Base-by-base conservation (phyloP, 768 basidiomycete species). In the Tephrocybe rancida region DNA sequence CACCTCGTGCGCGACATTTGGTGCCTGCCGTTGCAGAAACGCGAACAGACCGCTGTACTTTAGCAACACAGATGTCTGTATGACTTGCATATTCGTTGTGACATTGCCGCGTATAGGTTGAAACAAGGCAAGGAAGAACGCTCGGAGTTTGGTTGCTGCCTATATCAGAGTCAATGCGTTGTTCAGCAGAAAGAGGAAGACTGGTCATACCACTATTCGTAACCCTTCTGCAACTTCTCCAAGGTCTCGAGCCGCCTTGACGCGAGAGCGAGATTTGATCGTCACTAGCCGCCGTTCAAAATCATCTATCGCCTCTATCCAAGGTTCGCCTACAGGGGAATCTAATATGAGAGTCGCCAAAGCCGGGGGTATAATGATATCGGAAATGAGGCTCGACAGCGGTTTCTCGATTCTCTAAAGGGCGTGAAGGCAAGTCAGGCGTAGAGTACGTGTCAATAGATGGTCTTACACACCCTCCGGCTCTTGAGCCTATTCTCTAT, bases 1-100 rank as follows among this genome's bases (percentile, higher is more conserved):
- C 21, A 99, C 74, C 68, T 98, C 95, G 42, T 80, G 80, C 3
- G 97, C 95, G 26, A 95, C 89, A 29, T 78, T 78, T 8, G 87
- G 79, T 5, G 90, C 90, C 56, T 94, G 90, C 2, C 92, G 85
- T 57, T 88, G 85, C 32, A 99, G 76, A 66, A 98, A 99, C 1
- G 81, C 80, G 62, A 86, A 98, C 52, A 98, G 76, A 7, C 89
- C 75, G 43, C 79, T 80, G 65, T 93, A 94, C 67, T 95, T 94
- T 57, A 94, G 70, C 32, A 98, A 79, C 3, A 94, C 78, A 1
- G 90, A 87, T 0, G 91, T 89, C 67, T 99, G 97, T 2, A 98
- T 76, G 48, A 97, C 85, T 62, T 94, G 91, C 76, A 98, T 85
- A 66, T 98, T 97, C 6, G 93, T 92, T 11, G 92, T 86, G 57